Evolutionary conservation across 2,329 filamentous ascomycete genomes (phyloP), one percentile per base, ranked within the genome.

Genomic region (Xylariaceae sp.): DNA sequence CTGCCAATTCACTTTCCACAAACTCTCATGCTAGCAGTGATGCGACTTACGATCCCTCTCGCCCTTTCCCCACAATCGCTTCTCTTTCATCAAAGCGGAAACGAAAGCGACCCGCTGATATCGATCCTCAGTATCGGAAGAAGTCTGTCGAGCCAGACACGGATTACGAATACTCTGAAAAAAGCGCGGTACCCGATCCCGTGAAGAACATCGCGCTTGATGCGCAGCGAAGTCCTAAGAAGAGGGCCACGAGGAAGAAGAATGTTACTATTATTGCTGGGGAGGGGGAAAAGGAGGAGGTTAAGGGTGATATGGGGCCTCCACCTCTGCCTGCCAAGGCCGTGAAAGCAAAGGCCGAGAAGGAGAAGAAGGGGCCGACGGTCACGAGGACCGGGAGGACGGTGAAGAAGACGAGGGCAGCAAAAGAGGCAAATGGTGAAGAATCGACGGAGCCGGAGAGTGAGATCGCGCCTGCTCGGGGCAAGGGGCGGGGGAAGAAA

Each of bases 151-250:
- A 54, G 36, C 49, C 49, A 6, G 52, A 55, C 11, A 22, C 46
- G 11, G 35, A 45, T 2, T 60, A 63, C 41, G 61, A 63, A 44
- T 58, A 56, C 53, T 62, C 59, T 17, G 61, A 63, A 52, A 42
- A 38, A 5, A 50, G 53, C 47, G 61, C 61, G n/a, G 60, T 56
- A 10, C 10, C 53, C 6, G 61, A 63, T 17, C 52, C 58, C 1
- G 18, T 55, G 5, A 36, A 33, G 5, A 54, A 62, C 32, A 44
- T 63, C 11, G 49, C 19, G 1, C 22, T 35, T 1, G 43, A 54
- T 27, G 40, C 53, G n/a, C 46, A 48, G n/a, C 43, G n/a, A 9
- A 40, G 40, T 35, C 40, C 44, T 11, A 40, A 39, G 47, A 40
- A 19, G 33, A 39, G 33, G 18, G 14, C 30, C 10, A 11, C 11